phyloP scores from a whole-genome alignment of 257 asterid genomes.

The Agastache rugosa region DNA sequence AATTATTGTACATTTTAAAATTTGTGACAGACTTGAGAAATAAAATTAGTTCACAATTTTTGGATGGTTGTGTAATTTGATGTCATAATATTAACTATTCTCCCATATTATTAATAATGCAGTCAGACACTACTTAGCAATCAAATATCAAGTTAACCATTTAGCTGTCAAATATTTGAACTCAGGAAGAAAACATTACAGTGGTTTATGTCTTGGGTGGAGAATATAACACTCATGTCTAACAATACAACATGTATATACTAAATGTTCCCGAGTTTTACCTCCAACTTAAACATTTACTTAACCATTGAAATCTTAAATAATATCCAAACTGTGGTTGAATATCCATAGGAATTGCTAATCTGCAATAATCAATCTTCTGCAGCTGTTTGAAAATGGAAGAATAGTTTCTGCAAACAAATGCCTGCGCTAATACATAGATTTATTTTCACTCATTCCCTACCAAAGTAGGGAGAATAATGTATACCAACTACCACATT shows the following conservation, averaged over 20 bases:
- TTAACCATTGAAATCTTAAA: background rate
- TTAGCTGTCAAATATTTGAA: background rate
- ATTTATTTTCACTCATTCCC: background rate
- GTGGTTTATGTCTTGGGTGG: background rate
- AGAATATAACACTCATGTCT: background rate
- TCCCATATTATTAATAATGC: background rate
- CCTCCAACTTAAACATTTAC: background rate
- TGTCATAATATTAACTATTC: background rate
- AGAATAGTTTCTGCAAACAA: conserved; percentile 22
- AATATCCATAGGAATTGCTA: conserved; percentile 6
- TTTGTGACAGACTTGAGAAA: background rate
- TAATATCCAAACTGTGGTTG: conserved; percentile 1
- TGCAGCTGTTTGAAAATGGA: background rate
- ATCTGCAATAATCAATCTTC: background rate
- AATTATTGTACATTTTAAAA: too few species aligned
- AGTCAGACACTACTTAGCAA: background rate
- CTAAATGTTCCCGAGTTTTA: background rate
- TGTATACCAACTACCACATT: background rate
- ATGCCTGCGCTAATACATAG: background rate
- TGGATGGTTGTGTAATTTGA: background rate
- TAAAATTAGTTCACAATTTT: background rate
- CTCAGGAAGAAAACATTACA: background rate
- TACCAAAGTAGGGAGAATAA: conserved; percentile 7
- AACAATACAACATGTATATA: background rate
- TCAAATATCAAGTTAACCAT: background rate